Conservation (phyloP, 352 stramenopile genomes). For the Pythium rhizo-oryzae region DNA sequence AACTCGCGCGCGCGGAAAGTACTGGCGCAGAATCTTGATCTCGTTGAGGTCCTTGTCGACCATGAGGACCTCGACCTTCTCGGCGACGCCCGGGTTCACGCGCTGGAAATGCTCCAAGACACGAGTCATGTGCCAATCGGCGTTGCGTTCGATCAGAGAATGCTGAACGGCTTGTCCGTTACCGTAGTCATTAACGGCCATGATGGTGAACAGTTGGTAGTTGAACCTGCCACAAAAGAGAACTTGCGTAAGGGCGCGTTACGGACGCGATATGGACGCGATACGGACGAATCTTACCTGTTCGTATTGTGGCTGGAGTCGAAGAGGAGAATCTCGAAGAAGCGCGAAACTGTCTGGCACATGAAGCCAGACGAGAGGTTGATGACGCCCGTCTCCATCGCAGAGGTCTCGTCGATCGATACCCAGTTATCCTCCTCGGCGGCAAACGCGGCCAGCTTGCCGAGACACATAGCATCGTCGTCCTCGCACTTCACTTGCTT, state of each 20-base stretch:
- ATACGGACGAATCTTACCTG: too few relatives aligned
- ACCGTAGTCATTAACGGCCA: constrained; percentile 11
- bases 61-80: constrained; percentile 24
- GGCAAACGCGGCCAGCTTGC: neutral
- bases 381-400: constrained; percentile 18
- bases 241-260: neutral
- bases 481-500: neutral
- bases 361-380: constrained; percentile 17
- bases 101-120: constrained; percentile 24
- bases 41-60: constrained; percentile 33
- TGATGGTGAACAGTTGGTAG: constrained; percentile 21
- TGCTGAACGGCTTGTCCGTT: constrained; percentile 7
- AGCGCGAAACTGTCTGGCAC: constrained; percentile 7
- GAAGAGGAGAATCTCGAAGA: constrained; percentile 21
- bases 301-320: constrained; percentile 34
- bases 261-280: neutral
- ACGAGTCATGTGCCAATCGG: constrained; percentile 28
- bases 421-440: neutral
- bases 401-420: constrained; percentile 9
- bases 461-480: neutral
- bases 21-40: constrained; percentile 13
- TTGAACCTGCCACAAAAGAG: constrained; percentile 7
- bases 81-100: constrained; percentile 2
- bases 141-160: neutral
- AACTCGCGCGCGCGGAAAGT: constrained; percentile 16